Percentiles rank a stretch among this genome's conserved stretches.
Evolutionary conservation across 768 basidiomycete genomes (phyloP).

Genomic region (Leucocoprinus sp.): DNA sequence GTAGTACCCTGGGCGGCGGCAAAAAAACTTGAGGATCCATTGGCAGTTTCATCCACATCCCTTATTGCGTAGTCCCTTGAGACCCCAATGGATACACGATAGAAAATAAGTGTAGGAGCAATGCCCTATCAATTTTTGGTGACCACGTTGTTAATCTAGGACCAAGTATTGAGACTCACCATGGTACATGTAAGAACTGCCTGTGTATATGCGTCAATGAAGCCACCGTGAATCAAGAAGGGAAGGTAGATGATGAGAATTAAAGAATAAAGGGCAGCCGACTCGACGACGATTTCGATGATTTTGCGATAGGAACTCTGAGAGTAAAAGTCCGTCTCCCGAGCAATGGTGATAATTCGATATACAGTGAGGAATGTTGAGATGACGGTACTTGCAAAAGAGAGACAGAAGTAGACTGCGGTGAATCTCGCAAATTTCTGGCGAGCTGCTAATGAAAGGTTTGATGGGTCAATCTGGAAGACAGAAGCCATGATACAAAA

Average conservation of each 20-base stretch:
- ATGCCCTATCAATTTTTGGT: neutral
- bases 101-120: conserved; percentile 4
- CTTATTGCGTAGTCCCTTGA: conserved; percentile 3
- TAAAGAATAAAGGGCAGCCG: conserved; percentile 3
- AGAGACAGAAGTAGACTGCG: conserved; percentile 6
- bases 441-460: neutral
- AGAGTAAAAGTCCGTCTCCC: neutral
- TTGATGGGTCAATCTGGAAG: conserved; percentile 1
- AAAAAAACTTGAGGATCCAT: no score
- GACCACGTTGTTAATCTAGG: neutral
- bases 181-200: neutral
- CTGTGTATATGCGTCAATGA: conserved; percentile 1
- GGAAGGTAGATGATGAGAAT: conserved; percentile 4
- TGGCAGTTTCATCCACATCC: no score
- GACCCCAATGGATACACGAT: conserved; percentile 1
- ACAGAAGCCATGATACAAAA: neutral
- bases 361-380: conserved; percentile 1
- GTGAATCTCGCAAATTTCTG: conserved; percentile 4
- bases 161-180: neutral
- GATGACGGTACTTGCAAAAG: conserved; percentile 1
- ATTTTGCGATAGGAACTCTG: conserved; percentile 2
- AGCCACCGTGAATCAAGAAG: conserved; percentile 1
- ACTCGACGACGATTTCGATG: conserved; percentile 4
- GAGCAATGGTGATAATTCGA: neutral
- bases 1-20: no score